phyloP scores from a whole-genome alignment of 768 basidiomycete species.

The Leccinum sublutescens region DNA sequence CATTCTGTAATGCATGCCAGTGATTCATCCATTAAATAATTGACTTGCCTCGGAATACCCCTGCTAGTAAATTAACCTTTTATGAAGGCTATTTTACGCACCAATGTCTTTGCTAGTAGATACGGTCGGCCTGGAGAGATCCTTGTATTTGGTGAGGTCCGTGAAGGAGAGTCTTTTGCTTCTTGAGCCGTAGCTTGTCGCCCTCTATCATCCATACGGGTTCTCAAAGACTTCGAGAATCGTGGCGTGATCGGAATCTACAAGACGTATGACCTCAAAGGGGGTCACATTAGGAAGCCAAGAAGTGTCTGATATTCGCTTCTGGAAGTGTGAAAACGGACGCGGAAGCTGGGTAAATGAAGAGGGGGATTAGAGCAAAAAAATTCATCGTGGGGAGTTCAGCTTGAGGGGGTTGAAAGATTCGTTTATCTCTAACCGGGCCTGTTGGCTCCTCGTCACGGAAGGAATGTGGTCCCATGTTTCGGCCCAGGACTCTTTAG shows the following conservation, averaged over 20 bases:
- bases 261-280: constrained; percentile 14
- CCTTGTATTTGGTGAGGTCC: too few relatives aligned
- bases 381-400: not conserved
- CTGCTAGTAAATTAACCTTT: not conserved
- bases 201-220: constrained; percentile 18
- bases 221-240: constrained; percentile 15
- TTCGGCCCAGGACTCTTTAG: not conserved
- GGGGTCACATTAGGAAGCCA: constrained; percentile 15
- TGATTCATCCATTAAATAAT: not conserved
- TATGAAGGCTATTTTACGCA: not conserved
- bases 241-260: constrained; percentile 13
- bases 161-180: not conserved
- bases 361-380: not conserved
- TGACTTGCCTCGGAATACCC: not conserved
- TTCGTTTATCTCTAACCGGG: not conserved
- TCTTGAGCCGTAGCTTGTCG: constrained; percentile 14
- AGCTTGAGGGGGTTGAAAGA: not conserved
- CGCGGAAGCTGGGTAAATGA: not conserved
- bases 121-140: not conserved
- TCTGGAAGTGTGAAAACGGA: not conserved
- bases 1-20: constrained; percentile 8
- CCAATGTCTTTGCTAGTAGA: not conserved
- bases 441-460: not conserved
- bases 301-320: constrained; percentile 1
- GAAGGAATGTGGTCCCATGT: not conserved